Base-by-base conservation (phyloP, 2,329 filamentous ascomycete species). In the Microdochium trichocladiopsis region DNA sequence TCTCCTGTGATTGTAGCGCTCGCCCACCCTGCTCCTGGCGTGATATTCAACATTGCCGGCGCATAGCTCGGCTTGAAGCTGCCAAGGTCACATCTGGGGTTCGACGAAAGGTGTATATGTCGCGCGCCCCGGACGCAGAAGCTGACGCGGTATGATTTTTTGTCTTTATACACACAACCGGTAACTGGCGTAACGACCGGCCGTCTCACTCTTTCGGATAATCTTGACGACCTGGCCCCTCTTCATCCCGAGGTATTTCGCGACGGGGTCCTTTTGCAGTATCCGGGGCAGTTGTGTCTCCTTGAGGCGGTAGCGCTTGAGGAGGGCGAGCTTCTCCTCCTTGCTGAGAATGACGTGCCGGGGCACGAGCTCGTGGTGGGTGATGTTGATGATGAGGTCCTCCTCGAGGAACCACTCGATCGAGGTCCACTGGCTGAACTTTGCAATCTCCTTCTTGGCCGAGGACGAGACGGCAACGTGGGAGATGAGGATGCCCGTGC, bases 221-320 rank as follows among this genome's bases (percentile, higher is more conserved):
- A 99, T 99, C 82, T 99, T 99, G 64, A 99, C 94, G 2, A 99
- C 92, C 72, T 96, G 89, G 3, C 92, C 91, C 66, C 92, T 82
- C 75, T 88, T 87, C 67, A 99, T 75, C 12, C 94, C 94, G 52
- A 96, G 75, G 69, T 97, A 99, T 63, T 88, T 86, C 24, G 94
- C 90, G 50, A 99, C 91, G 2, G 94, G 94, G 69, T 99, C 94
- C 60, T 88, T 89, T 59, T 88, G 82, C 70, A 96, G 83, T 62
- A 99, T 96, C 52, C 94, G 82, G 4, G 94, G 94, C 65, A 99
- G 77, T 75, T 99, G 94, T 10, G 90, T 96, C 79, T 99, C 94
- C 83, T 96, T 97, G 69, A 99, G 74, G 49, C 94, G 84, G 73
- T 99, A 99, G 57, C 94, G 80, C 72, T 91, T 84, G 55, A 99